Base-by-base conservation (phyloP, 2,329 filamentous ascomycete species). In the Colletotrichum cordylinicola region DNA sequence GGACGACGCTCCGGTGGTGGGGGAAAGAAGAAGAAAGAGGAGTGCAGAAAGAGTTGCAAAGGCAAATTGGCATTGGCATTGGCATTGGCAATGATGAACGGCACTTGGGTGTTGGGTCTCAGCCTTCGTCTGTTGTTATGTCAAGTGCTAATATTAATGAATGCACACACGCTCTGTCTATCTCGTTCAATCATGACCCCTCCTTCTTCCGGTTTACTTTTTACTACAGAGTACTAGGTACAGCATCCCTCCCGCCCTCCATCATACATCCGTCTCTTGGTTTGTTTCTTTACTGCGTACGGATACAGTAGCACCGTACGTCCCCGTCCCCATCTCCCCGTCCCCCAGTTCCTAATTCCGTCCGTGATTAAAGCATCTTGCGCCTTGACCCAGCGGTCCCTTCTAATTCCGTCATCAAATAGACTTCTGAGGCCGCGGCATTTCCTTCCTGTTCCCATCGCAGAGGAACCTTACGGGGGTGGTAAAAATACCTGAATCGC, bases 391-490 rank as follows among this genome's bases (percentile, higher is more conserved):
- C 52, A 27, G 52, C 52, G 52, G 35, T 43, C 52, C 66, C 66
- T 68, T 62, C 35, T 61, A 72, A 67, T 75, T 75, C 68, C 72
- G 72, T 75, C 68, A 72, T 75, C 52, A 62, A 62, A 67, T 75
- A 72, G 55, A 75, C 68, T 75, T 71, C 24, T 24, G 43, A 21
- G 21, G 12, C n/a, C 43, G 55, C 67, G 60, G 72, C 35, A 65
- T 21, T 56, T 37, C 24, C 21, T 66, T 21, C 37, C 31, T 35
- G 21, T 21, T 21, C 18, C 43, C 43, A 48, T 67, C 62, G 37
- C 35, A 21, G 3, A 64, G 24, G 35, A 31, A 52, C 16, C 31
- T 66, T 31, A 48, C 27, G 35, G 52, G 48, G 43, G 43, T 65
- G 18, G 52, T 43, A 43, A 62, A 21, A 62, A 56, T 31, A 56